Evolutionary conservation across 2,329 filamentous ascomycete species (phyloP).

Genomic region (Trichoderma oligosporum): DNA sequence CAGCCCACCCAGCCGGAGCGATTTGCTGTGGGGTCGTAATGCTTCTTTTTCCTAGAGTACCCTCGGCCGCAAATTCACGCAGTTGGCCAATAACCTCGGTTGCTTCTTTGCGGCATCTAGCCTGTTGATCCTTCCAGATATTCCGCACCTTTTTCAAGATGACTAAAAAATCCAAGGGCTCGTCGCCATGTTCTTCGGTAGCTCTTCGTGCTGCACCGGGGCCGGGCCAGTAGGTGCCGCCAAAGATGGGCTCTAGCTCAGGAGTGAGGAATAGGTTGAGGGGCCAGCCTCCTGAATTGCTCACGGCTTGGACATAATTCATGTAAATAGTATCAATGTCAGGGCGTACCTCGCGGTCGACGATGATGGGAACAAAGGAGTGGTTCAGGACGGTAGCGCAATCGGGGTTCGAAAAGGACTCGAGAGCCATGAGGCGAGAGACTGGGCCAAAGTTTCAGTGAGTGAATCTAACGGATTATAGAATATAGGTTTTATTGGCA

Average conservation of each 20-base stretch:
- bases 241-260: conserved; percentile 88
- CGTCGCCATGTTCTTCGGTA: conserved; percentile 43
- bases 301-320: conserved; percentile 96
- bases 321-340: conserved; percentile 96
- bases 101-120: conserved; percentile 78
- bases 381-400: conserved; percentile 80
- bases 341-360: conserved; percentile 90
- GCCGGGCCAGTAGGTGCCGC: conserved; percentile 92
- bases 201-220: conserved; percentile 54
- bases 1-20: conserved; percentile 31
- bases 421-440: conserved; percentile 86
- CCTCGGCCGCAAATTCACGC: conserved; percentile 83
- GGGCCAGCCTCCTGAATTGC: conserved; percentile 87
- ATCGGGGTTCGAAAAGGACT: conserved; percentile 81
- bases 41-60: conserved; percentile 56
- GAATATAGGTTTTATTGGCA: neutral
- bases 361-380: conserved; percentile 83
- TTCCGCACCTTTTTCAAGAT: conserved; percentile 74
- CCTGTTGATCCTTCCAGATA: conserved; percentile 78
- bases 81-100: conserved; percentile 77
- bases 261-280: conserved; percentile 96
- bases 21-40: conserved; percentile 32
- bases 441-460: conserved; percentile 47
- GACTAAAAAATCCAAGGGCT: conserved; percentile 73
- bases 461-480: neutral